Percentiles rank a stretch among this genome's conserved stretches.
Evolutionary conservation across 73 alveolate species (phyloP).

Genomic region (Blepharisma japonicum): DNA sequence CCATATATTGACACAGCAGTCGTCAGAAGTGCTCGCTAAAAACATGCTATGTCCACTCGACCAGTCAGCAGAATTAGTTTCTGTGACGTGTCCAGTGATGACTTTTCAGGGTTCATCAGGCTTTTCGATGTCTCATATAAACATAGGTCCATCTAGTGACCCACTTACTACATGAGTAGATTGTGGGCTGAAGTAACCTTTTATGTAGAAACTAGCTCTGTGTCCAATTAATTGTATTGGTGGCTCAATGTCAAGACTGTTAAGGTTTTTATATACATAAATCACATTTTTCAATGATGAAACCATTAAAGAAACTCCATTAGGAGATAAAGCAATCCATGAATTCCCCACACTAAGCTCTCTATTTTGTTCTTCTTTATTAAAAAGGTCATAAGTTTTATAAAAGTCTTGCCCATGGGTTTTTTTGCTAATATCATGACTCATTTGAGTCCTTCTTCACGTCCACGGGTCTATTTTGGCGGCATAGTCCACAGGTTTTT

Average conservation of each 20-base stretch:
- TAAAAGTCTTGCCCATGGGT: too few relatives aligned
- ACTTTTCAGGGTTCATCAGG: neutral
- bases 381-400: neutral
- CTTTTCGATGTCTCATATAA: constrained; percentile 9
- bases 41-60: neutral
- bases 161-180: neutral
- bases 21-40: neutral
- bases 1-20: neutral
- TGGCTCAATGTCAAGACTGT: neutral
- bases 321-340: neutral
- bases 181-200: neutral
- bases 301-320: neutral
- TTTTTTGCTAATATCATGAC: too few relatives aligned
- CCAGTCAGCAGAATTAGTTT: constrained; percentile 25
- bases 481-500: neutral
- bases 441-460: neutral
- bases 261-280: neutral
- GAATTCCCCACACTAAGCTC: neutral
- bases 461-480: constrained; percentile 8
- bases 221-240: constrained; percentile 9
- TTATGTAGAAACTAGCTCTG: neutral
- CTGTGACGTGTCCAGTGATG: neutral
- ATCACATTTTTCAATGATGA: neutral
- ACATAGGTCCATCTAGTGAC: neutral
- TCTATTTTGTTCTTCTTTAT: neutral